These are phyloP conservation scores for Acacia melanoxylon DNA, from an alignment of 306 rosid species.

Conservation along the genomic window DNA sequence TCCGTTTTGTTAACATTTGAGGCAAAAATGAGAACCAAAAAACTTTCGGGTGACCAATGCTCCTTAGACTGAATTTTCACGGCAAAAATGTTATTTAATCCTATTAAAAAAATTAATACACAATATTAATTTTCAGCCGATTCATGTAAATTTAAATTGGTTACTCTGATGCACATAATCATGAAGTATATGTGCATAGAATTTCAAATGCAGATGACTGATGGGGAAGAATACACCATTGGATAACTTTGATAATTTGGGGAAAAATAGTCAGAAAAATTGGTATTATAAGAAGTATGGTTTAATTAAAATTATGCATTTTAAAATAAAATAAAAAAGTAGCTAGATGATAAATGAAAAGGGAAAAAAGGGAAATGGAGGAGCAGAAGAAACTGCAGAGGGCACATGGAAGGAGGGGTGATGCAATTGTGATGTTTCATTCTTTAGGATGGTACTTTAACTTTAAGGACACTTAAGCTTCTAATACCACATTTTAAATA, in stretches of 20 bases:
- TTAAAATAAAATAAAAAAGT: neutral
- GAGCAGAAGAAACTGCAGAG: slow-evolving; percentile 26
- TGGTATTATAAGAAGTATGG: neutral
- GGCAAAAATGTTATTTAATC: too few species aligned
- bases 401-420: slow-evolving; percentile 38
- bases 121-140: neutral
- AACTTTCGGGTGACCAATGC: too few species aligned
- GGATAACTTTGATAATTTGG: neutral
- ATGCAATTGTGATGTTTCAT: slow-evolving; percentile 16
- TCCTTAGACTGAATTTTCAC: too few species aligned
- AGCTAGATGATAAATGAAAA: slow-evolving; percentile 21
- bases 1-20: too few species aligned
- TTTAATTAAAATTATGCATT: slow-evolving; percentile 32
- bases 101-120: too few species aligned
- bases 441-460: neutral
- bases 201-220: neutral
- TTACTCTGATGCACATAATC: neutral
- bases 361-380: neutral
- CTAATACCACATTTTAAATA: neutral
- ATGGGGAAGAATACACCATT: neutral
- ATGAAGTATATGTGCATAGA: neutral
- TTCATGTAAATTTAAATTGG: neutral
- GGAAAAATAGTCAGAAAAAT: neutral
- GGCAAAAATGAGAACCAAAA: too few species aligned
- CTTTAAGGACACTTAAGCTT: neutral